Base-by-base conservation (phyloP, 176 grass and related monocot species). In the bread wheat (Triticum aestivum) region DNA sequence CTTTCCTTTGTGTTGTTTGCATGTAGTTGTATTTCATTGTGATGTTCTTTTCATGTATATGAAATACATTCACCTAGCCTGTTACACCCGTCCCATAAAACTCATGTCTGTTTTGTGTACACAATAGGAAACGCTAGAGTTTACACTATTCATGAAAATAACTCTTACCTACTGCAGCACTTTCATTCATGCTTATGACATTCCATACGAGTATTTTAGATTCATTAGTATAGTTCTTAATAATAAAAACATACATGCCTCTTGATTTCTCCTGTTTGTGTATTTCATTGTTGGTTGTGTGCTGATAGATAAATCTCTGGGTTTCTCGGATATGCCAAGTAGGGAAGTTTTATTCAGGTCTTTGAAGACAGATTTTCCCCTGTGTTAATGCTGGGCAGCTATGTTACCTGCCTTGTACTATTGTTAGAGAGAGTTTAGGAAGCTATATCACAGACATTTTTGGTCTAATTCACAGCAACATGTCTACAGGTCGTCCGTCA, bases 401-500 rank as follows among this genome's bases (percentile, higher is more conserved):
- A 54, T 18, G 10, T 42, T 79, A 51, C 9, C 14, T 81, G 32
- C 63, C 35, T 81, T 62, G 27, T 38, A 26, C 15, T 78, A 70
- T 61, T 89, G 14, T 38, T 81, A 26, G 51, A 52, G 49, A 15
- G 51, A 80, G 14, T 87, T 51, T 15, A 69, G 14, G 26, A 17
- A 75, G 30, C 26, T 35, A 47, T 79, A 10, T 64, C 39, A 2
- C 35, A 9, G 52, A 3, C 64, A 54, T 67, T 69, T 69, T 68
- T 69, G 23, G 69, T 77, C 84, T 86, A 83, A 90, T 21, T 42
- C 21, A 17, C 52, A 65, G 34, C 2, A n/a, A 24, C n/a, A 32
- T 72, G 79, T 84, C 1, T 81, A 64, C 69, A 97, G 92, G 79
- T 24, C 92, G 87, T 82, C 85, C 87, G 52, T 65, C 92, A 78